Conservation (phyloP, 139 green algal species). For the Pleodorina starrii region DNA sequence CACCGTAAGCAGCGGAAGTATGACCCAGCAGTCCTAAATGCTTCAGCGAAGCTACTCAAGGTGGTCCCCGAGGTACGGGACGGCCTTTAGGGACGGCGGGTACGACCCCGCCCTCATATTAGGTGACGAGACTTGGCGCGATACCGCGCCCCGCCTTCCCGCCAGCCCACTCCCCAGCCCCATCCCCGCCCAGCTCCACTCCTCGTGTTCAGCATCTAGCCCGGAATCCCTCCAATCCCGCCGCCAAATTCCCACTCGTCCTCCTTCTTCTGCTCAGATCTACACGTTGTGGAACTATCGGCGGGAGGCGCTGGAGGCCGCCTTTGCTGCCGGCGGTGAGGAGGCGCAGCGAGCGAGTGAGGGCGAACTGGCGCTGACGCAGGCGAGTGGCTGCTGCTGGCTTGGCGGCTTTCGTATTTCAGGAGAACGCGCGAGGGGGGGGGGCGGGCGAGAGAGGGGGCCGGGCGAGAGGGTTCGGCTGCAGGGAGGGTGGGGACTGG, state of each 20-base stretch:
- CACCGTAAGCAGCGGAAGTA: slow-evolving; percentile 58
- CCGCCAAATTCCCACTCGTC: background rate
- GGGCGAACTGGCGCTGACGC: slow-evolving; percentile 78
- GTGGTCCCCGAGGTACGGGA: slow-evolving; percentile 75
- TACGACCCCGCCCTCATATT: too few species aligned
- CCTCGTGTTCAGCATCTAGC: background rate
- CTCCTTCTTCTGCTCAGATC: slow-evolving; percentile 72
- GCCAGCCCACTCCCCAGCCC: background rate
- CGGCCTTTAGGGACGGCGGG: too few species aligned
- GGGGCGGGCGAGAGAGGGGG: background rate
- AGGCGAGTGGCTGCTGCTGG: background rate
- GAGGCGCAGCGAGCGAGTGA: slow-evolving; percentile 58
- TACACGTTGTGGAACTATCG: slow-evolving; percentile 96
- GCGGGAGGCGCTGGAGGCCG: slow-evolving; percentile 72
- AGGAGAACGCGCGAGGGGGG: background rate
- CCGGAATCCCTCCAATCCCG: background rate
- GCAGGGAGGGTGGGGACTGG: background rate
- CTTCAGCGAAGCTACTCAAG: slow-evolving; percentile 68
- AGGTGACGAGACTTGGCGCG: too few species aligned
- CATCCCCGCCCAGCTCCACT: background rate
- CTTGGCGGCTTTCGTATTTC: too few species aligned
- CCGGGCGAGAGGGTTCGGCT: background rate
- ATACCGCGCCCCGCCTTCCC: too few species aligned
- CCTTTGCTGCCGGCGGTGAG: slow-evolving; percentile 67
- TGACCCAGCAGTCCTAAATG: slow-evolving; percentile 62